Evolutionary conservation across 2,329 filamentous ascomycete genomes (phyloP), one percentile per base, ranked within the genome.

Genomic region (Orbilia brochopaga): DNA sequence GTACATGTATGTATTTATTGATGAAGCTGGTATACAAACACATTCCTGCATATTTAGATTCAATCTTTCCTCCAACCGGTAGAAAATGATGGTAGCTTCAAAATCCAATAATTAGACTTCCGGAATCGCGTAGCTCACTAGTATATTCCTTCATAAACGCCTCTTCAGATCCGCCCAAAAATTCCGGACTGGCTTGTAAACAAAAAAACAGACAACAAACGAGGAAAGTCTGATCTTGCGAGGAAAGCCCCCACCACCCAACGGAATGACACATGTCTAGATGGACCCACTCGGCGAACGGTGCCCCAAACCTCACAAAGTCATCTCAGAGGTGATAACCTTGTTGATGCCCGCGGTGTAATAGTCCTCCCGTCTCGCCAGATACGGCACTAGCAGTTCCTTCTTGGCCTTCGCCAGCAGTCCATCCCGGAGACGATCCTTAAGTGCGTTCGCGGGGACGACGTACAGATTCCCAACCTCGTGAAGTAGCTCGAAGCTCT

Each of bases 391-490:
- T 23, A 77, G 48, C 10, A 76, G 48, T 15, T 73, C 69, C n/a
- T 75, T 76, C 66, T 75, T 77, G 13, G 76, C 75, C 57, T 70
- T 75, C n/a, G 70, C 74, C 23, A 77, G 65, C 32, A 77, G 70
- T 10, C 74, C 80, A 42, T 81, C 81, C 73, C 81, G 80, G 62
- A 85, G 76, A 51, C 83, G 78, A 77, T 85, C 83, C 74, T 82
- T 80, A 74, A 85, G 74, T 24, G 83, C 83, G 32, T 48, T 65
- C 72, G 84, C 82, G 0, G 83, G 82, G 77, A 99, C 91, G 74
- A 99, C 96, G 79, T 99, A 99, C 59, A 99, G 81, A 78, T 92
- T 97, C 10, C 92, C 93, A 67, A 99, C 91, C 82, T 99, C 94
- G 24, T 91, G 88, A 70, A 99, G 81, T 51, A 96, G 86, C 81